A percentile compares a stretch with the other conserved stretches of the same genome.
Conservation (phyloP, 176 grass and related monocot genomes). For the Phyllostachys edulis region DNA sequence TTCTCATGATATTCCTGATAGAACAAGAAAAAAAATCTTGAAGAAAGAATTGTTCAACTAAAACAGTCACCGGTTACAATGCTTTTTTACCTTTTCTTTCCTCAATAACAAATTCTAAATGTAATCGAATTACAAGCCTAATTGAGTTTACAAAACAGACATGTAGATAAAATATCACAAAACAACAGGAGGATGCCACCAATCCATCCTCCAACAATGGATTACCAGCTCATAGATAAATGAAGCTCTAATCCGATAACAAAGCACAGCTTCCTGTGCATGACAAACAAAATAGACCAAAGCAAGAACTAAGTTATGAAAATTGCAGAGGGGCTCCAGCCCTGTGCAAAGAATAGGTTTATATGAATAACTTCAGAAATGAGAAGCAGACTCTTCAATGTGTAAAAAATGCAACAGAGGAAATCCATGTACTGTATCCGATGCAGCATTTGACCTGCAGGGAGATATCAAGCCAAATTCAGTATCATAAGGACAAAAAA, state of each 20-base stretch:
- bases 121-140: conserved; percentile 31
- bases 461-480: conserved; percentile 1
- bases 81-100: neutral
- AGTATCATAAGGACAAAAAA: neutral
- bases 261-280: conserved; percentile 32
- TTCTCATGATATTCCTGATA: no score
- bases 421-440: conserved; percentile 42
- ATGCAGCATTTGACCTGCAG: conserved; percentile 45
- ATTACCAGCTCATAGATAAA: conserved; percentile 6
- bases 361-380: conserved; percentile 43
- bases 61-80: neutral
- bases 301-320: conserved; percentile 17
- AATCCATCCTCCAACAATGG: conserved; percentile 20
- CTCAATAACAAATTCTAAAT: conserved; percentile 11
- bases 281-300: conserved; percentile 17
- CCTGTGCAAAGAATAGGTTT: conserved; percentile 41
- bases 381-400: conserved; percentile 39
- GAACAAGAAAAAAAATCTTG: no score
- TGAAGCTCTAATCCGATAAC: conserved; percentile 2
- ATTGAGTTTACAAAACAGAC: conserved; percentile 15
- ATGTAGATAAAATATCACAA: neutral
- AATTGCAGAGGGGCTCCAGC: conserved; percentile 8
- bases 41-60: neutral
- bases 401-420: conserved; percentile 34
- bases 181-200: conserved; percentile 24